A percentile compares a stretch with the other conserved stretches of the same genome.
phyloP scores from a whole-genome alignment of 169 alveolate species.

The Theileria annulata region DNA sequence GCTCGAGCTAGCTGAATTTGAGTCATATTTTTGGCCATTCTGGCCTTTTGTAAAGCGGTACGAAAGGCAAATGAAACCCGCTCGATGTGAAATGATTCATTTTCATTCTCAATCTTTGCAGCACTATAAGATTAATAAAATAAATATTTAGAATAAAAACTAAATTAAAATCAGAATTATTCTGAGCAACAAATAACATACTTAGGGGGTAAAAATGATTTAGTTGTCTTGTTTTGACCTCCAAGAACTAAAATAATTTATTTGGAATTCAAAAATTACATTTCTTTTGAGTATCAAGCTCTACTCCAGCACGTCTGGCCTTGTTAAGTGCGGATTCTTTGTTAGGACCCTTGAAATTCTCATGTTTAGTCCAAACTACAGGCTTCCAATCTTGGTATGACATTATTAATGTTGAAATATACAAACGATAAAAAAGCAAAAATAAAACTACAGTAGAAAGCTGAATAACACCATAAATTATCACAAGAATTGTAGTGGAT shows the following conservation, averaged over 20 bases:
- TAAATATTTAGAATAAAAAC: background rate
- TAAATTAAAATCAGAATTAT: background rate
- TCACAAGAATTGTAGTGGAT: background rate
- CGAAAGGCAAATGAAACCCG: conserved; percentile 73
- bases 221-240: conserved; percentile 65
- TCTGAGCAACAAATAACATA: conserved; percentile 1
- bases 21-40: conserved; percentile 63
- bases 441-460: background rate
- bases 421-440: background rate
- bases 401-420: conserved; percentile 15
- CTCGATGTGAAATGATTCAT: conserved; percentile 73
- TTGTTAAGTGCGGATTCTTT: conserved; percentile 63
- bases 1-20: conserved; percentile 70
- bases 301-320: conserved; percentile 63
- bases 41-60: conserved; percentile 77
- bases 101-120: conserved; percentile 76
- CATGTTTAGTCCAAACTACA: conserved; percentile 66
- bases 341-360: conserved; percentile 52
- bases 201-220: conserved; percentile 56
- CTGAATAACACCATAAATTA: background rate
- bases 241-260: conserved; percentile 48
- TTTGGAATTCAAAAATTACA: conserved; percentile 32
- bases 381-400: conserved; percentile 72
- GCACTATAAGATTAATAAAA: conserved; percentile 48
- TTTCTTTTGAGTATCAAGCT: conserved; percentile 55